A percentile compares a stretch with the other conserved stretches of the same genome.
These are phyloP conservation scores for Paecilomyces sp. DNA, from an alignment of 2,329 filamentous ascomycete species.

Conservation along the genomic window DNA sequence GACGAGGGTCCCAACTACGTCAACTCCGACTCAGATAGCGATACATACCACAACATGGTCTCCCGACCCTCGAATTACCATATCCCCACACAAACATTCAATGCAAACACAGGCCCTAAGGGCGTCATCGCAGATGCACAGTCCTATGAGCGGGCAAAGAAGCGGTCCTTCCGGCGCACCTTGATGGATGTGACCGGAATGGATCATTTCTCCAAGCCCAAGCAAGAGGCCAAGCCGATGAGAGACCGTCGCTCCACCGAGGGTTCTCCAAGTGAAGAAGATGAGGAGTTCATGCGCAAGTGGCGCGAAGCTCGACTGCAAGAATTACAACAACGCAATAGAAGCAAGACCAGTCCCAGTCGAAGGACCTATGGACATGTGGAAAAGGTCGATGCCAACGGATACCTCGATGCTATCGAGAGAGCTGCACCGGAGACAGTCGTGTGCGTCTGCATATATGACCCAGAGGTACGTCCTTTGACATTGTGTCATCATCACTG, in stretches of 20 bases:
- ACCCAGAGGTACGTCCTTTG: conserved; percentile 61
- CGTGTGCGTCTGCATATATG: conserved; percentile 90
- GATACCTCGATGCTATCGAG: conserved; percentile 94
- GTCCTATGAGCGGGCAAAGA: conserved; percentile 42
- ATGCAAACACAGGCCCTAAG: conserved; percentile 46
- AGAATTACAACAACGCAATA: conserved; percentile 65
- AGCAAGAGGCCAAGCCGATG: conserved; percentile 2
- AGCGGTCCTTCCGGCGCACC: conserved; percentile 40
- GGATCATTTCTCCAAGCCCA: conserved; percentile 18
- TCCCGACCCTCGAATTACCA: conserved; percentile 32
- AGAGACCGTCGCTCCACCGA: conserved; percentile 9
- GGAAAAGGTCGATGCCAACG: conserved; percentile 77
- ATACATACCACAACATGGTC: conserved; percentile 21
- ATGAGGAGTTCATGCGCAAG: conserved; percentile 72
- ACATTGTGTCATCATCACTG: neutral
- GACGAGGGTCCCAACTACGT: conserved; percentile 17
- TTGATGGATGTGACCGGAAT: conserved; percentile 29
- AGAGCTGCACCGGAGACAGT: conserved; percentile 73
- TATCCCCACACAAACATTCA: conserved; percentile 38
- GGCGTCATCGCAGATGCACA: conserved; percentile 46
- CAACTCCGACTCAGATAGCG: conserved; percentile 6
- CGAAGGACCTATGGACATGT: conserved; percentile 71
- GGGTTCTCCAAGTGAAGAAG: conserved; percentile 40
- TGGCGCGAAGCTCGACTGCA: conserved; percentile 77
- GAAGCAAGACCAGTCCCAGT: conserved; percentile 67